phyloP scores from a whole-genome alignment of 176 grass and related monocot genomes.

The Ensete ventricosum region DNA sequence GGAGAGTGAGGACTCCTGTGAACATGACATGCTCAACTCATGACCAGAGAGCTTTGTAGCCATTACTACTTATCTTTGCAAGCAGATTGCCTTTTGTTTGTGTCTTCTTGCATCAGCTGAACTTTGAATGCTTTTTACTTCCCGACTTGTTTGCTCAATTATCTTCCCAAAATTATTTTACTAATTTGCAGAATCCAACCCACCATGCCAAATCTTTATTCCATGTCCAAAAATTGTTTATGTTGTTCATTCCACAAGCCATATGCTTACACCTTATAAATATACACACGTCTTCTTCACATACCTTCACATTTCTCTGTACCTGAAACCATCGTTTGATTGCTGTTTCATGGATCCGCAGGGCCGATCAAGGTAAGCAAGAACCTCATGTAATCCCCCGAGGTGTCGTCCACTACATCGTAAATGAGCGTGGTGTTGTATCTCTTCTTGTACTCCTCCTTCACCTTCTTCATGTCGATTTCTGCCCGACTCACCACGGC shows the following conservation, averaged over 20 bases:
- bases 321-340: background rate
- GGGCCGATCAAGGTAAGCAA: conserved; percentile 11
- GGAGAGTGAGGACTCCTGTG: background rate
- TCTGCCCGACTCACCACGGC: conserved; percentile 16
- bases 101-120: too few species aligned
- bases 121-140: too few species aligned
- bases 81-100: too few species aligned
- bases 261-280: background rate
- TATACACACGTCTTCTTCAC: background rate
- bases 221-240: background rate
- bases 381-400: conserved; percentile 12
- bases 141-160: too few species aligned
- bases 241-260: background rate
- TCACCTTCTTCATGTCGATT: conserved; percentile 13
- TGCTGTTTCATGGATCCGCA: background rate
- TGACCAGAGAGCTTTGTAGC: too few species aligned
- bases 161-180: too few species aligned
- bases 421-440: conserved; percentile 5
- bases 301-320: background rate
- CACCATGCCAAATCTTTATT: background rate
- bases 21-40: too few species aligned
- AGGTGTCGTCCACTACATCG: conserved; percentile 17
- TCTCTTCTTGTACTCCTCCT: conserved; percentile 16
- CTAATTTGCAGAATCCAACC: too few species aligned
- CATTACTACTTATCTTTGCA: too few species aligned